phyloP scores from a whole-genome alignment of 768 basidiomycete genomes.

The Clitopilus hobsonii region DNA sequence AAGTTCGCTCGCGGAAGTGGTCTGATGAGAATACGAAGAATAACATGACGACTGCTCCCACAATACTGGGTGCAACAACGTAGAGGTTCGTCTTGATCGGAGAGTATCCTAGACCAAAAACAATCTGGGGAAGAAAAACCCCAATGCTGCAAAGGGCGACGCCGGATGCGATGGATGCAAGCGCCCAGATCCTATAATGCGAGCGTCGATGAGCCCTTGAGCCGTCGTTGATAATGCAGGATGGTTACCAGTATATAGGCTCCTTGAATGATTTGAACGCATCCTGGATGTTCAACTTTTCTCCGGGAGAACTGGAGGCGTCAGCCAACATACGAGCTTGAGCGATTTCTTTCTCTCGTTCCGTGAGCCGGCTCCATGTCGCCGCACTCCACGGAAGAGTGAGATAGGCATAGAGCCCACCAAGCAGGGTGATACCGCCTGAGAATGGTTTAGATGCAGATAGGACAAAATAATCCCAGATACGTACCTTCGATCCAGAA shows the following conservation, averaged over 20 bases:
- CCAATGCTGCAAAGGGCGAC: conserved; percentile 49
- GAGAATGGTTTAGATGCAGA: background rate
- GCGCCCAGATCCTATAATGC: conserved; percentile 34
- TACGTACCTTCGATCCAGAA: conserved; percentile 48
- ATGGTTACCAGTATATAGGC: conserved; percentile 36
- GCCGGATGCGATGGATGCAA: conserved; percentile 39
- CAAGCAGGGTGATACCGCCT: conserved; percentile 35
- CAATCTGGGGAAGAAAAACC: conserved; percentile 48
- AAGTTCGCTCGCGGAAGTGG: conserved; percentile 45
- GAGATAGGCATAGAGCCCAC: conserved; percentile 40
- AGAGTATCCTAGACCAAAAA: conserved; percentile 40
- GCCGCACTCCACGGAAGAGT: conserved; percentile 40
- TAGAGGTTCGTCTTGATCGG: conserved; percentile 48
- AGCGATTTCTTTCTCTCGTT: conserved; percentile 36
- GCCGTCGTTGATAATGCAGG: background rate
- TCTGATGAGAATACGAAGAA: conserved; percentile 46
- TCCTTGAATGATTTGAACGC: conserved; percentile 39
- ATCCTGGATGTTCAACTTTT: conserved; percentile 35
- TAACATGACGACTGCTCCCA: conserved; percentile 40
- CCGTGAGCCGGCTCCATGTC: conserved; percentile 33
- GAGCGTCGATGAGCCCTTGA: background rate
- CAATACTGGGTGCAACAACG: conserved; percentile 51
- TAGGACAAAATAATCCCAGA: background rate
- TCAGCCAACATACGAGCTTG: conserved; percentile 38
- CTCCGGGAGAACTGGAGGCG: conserved; percentile 38